These are phyloP conservation scores for Musa itinerans DNA, from an alignment of 176 grass and related monocot genomes.

Conservation along the genomic window DNA sequence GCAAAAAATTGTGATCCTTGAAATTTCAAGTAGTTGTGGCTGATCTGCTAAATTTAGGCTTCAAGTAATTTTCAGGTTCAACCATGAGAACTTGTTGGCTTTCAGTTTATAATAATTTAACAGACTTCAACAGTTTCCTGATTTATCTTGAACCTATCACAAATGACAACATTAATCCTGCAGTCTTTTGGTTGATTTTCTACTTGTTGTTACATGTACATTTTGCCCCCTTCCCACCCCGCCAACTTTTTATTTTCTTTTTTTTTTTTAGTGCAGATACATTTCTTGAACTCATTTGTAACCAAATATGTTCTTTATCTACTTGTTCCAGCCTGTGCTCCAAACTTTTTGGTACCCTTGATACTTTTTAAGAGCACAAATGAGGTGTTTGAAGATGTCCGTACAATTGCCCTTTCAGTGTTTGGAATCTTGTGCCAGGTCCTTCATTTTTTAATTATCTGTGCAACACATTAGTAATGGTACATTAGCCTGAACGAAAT, in stretches of 20 bases:
- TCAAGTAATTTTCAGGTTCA: background rate
- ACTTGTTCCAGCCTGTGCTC: conserved; percentile 5
- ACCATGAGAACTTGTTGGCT: background rate
- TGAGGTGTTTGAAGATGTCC: conserved; percentile 14
- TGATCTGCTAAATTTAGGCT: background rate
- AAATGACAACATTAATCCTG: background rate
- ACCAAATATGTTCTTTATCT: background rate
- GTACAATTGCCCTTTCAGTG: conserved; percentile 10
- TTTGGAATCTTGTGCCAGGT: conserved; percentile 22
- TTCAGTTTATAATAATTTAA: background rate
- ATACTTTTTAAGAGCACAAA: conserved; percentile 14
- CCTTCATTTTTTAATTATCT: background rate
- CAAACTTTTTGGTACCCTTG: conserved; percentile 17
- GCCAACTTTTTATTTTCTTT: too few relatives aligned
- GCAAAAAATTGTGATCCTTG: background rate
- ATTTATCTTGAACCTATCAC: background rate
- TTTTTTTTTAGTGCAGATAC: too few relatives aligned
- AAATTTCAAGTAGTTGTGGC: background rate
- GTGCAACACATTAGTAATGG: background rate
- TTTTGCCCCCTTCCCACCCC: too few relatives aligned
- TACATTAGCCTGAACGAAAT: background rate
- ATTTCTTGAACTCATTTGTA: background rate
- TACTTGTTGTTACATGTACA: background rate
- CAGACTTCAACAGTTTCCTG: background rate
- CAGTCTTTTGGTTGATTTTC: background rate